These are phyloP conservation scores for Biscogniauxia marginata DNA, from an alignment of 2,329 filamentous ascomycete genomes.

Conservation along the genomic window DNA sequence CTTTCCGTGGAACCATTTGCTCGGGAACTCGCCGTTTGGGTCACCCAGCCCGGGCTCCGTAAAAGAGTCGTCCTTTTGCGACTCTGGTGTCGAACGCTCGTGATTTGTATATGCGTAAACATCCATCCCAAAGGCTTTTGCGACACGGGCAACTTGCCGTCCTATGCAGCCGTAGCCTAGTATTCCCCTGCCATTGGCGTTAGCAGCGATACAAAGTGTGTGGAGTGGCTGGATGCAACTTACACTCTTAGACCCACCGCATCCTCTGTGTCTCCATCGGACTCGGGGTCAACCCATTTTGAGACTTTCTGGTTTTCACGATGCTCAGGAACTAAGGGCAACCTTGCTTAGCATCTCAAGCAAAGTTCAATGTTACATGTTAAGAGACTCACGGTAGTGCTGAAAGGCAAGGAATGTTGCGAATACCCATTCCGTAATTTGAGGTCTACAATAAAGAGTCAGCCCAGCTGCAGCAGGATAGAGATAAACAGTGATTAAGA, in stretches of 20 bases:
- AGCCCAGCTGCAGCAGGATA: conserved; percentile 2
- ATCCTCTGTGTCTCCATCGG: conserved; percentile 42
- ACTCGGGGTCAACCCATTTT: conserved; percentile 40
- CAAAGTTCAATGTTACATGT: neutral
- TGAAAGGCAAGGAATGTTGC: conserved; percentile 50
- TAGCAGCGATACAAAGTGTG: neutral
- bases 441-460: conserved; percentile 43
- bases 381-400: conserved; percentile 42
- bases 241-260: conserved; percentile 50
- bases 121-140: conserved; percentile 61
- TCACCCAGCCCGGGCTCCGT: conserved; percentile 61
- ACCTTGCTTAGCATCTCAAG: neutral
- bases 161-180: conserved; percentile 49
- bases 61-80: conserved; percentile 58
- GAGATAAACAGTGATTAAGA: neutral
- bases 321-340: conserved; percentile 43
- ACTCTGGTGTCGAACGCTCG: conserved; percentile 58
- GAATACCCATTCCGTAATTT: conserved; percentile 58
- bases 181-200: conserved; percentile 31
- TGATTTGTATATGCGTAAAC: conserved; percentile 68
- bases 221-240: too few relatives aligned
- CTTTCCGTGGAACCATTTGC: conserved; percentile 42
- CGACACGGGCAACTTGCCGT: conserved; percentile 46
- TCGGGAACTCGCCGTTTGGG: conserved; percentile 38
- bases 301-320: conserved; percentile 42